Conservation (phyloP, 768 basidiomycete genomes). For the Termitomyces sp. region DNA sequence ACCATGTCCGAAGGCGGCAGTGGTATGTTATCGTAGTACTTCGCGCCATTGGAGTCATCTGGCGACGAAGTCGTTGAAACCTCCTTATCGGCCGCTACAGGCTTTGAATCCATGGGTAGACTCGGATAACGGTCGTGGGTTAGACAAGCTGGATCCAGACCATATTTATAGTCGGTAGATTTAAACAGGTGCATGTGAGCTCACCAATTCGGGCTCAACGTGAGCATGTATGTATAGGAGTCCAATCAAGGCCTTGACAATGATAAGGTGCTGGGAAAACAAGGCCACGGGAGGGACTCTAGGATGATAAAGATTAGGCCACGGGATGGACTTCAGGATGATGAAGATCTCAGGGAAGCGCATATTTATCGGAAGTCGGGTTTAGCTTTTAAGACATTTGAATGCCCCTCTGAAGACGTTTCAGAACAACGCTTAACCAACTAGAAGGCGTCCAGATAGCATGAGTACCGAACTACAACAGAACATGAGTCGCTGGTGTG, state of each 20-base stretch:
- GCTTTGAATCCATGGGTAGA: constrained; percentile 1
- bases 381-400: neutral
- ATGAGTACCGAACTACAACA: too few species aligned
- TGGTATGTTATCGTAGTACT: neutral
- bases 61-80: neutral
- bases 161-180: neutral
- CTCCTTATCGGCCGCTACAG: neutral
- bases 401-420: neutral
- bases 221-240: neutral
- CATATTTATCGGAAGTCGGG: too few species aligned
- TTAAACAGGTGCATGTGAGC: neutral
- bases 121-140: neutral
- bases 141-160: neutral
- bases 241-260: neutral
- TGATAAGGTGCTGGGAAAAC: neutral
- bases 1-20: constrained; percentile 6
- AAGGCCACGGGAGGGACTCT: neutral
- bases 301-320: too few species aligned
- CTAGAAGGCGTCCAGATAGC: too few species aligned
- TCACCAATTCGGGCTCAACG: too few species aligned
- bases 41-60: neutral
- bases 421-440: too few species aligned
- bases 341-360: neutral
- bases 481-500: too few species aligned
- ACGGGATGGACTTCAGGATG: too few species aligned